Evolutionary conservation across 768 basidiomycete genomes (phyloP).

Genomic region (Amanita brunnescens): DNA sequence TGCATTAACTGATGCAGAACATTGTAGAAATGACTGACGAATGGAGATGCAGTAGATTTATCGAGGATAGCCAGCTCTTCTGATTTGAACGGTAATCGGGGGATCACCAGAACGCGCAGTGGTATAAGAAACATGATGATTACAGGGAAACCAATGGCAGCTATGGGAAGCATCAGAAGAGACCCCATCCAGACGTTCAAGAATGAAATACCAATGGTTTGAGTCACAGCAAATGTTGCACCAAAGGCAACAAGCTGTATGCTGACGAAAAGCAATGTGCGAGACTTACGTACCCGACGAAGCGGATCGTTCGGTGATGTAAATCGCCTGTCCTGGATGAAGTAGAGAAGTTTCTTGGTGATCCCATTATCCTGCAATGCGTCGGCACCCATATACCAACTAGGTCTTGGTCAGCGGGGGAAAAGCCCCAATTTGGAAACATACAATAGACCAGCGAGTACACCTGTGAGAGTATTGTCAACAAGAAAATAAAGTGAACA

Average conservation of each 20-base stretch:
- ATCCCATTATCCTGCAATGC: constrained; percentile 78
- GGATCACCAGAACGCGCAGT: constrained; percentile 60
- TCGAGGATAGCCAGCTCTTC: constrained; percentile 85
- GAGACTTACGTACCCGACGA: constrained; percentile 60
- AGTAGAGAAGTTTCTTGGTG: constrained; percentile 70
- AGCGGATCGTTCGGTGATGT: constrained; percentile 65
- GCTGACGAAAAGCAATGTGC: constrained; percentile 61
- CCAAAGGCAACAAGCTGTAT: constrained; percentile 82
- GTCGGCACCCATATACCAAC: constrained; percentile 90
- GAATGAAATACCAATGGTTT: constrained; percentile 61
- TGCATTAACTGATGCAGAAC: neutral
- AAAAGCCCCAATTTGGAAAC: no score
- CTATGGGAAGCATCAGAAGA: constrained; percentile 24
- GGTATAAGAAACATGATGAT: constrained; percentile 83
- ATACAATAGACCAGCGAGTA: constrained; percentile 82
- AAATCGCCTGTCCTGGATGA: constrained; percentile 62
- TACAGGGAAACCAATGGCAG: constrained; percentile 86
- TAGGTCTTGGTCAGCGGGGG: constrained; percentile 16
- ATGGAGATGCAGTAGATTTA: constrained; percentile 81
- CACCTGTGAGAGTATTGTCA: constrained; percentile 28
- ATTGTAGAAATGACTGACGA: constrained; percentile 41
- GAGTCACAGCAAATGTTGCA: constrained; percentile 83
- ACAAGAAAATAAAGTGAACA: neutral
- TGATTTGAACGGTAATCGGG: constrained; percentile 61
- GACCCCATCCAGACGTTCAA: neutral